phyloP scores from a whole-genome alignment of 805 yeast species.

The Sugiyamaella boreocaroliniensis region DNA sequence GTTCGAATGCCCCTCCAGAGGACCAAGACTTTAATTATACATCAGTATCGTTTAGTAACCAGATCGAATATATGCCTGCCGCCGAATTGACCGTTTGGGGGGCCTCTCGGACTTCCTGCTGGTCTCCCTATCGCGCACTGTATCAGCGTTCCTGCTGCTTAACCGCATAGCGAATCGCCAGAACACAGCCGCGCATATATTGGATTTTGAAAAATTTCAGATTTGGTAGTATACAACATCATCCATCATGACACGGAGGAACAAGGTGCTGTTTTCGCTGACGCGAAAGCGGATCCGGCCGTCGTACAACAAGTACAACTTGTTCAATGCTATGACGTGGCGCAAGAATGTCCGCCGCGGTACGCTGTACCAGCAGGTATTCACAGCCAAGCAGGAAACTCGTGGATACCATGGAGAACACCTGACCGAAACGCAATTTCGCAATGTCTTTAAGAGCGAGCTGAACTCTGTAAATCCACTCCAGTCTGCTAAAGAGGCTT shows the following conservation, averaged over 20 bases:
- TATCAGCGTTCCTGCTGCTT: too few relatives aligned
- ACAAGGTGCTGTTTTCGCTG: constrained; percentile 29
- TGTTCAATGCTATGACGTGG: constrained; percentile 79
- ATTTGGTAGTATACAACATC: background rate
- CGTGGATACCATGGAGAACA: constrained; percentile 96
- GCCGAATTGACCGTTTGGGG: too few relatives aligned
- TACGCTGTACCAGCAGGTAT: constrained; percentile 86
- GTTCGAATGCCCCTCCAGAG: too few relatives aligned
- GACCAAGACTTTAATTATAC: too few relatives aligned
- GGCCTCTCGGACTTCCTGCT: too few relatives aligned
- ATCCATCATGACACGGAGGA: constrained; percentile 12
- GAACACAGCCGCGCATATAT: background rate
- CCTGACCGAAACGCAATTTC: constrained; percentile 77
- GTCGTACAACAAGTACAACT: constrained; percentile 84
- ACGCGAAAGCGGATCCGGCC: constrained; percentile 52
- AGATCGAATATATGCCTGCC: too few relatives aligned
- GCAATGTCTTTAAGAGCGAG: constrained; percentile 56
- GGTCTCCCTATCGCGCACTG: too few relatives aligned
- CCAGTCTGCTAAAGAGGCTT: constrained; percentile 69
- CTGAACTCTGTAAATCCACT: constrained; percentile 83
- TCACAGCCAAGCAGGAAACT: constrained; percentile 85
- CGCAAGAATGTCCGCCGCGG: constrained; percentile 50
- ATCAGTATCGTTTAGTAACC: too few relatives aligned
- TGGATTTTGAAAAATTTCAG: constrained; percentile 2
- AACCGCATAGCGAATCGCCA: background rate